Percentiles rank a stretch among this genome's conserved stretches.
These are phyloP conservation scores for Leccinum longicurvipes DNA, from an alignment of 768 basidiomycete species.

Conservation along the genomic window DNA sequence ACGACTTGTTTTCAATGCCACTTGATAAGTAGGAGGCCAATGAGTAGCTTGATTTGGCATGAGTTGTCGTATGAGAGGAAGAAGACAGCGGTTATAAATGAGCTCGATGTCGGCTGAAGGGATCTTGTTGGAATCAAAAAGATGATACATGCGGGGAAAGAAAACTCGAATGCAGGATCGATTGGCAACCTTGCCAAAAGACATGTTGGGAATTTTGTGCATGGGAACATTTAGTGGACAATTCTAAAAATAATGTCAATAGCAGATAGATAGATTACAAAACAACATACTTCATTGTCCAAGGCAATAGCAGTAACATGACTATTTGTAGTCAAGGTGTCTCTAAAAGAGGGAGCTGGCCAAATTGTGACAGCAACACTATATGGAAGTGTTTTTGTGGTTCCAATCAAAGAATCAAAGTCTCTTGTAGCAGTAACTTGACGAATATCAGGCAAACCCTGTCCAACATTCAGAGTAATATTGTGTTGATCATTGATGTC, in stretches of 20 bases:
- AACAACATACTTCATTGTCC: background rate
- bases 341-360: background rate
- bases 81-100: background rate
- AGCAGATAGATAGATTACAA: too few species aligned
- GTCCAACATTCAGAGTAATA: background rate
- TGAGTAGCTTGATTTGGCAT: background rate
- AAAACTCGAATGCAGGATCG: background rate
- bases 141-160: slow-evolving; percentile 1
- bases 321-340: background rate
- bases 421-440: background rate
- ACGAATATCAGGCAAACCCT: background rate
- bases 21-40: background rate
- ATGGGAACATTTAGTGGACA: background rate
- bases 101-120: background rate
- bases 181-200: background rate
- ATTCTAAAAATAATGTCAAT: too few species aligned
- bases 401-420: slow-evolving; percentile 9
- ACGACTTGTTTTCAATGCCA: background rate
- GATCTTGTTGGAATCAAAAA: background rate
- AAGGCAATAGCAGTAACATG: background rate
- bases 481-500: background rate
- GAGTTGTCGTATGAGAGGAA: background rate
- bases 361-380: background rate
- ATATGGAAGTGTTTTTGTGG: background rate
- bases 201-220: slow-evolving; percentile 1